Base-by-base conservation (phyloP, 2,329 filamentous ascomycete genomes). In the Fusarium nurragi region DNA sequence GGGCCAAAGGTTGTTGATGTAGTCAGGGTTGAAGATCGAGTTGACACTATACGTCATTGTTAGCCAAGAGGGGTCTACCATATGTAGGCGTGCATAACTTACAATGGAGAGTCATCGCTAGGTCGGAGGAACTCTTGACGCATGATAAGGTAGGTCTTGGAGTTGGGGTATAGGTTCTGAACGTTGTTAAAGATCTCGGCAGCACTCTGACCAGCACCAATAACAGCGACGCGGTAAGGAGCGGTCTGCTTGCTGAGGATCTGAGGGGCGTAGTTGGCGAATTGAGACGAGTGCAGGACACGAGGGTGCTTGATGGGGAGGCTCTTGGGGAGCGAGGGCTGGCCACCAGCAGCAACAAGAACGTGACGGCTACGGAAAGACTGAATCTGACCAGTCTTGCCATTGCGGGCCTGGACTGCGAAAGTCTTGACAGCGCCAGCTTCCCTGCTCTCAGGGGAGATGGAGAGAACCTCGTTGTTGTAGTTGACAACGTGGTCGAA, bases 81-180 rank as follows among this genome's bases (percentile, higher is more conserved):
- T 13, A 26, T 10, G 18, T 8, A 30, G 4, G 13, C 30, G 12
- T 25, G 26, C 4, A 16, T 44, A 30, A 84, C 90, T 81, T 82
- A 94, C 91, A 98, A 98, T 18, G 94, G 95, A 51, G 93, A 97
- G 77, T 98, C 95, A 74, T 99, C 94, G 74, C 93, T 97, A 2
- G 94, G 94, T 70, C 91, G 88, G 60, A 99, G 79, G 54, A 94
- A 93, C 64, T 93, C 87, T 38, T 90, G 89, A 69, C 92, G 89
- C 83, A 97, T 94, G 59, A 97, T 81, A 55, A 99, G 79, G 32
- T 83, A 86, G 0, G 93, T 94, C 70, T 86, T 84, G 25, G 91
- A 88, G 74, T 94, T 93, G 36, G 93, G 93, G 75, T 96, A 97
- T 43, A 92, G 82, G 36, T 82, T 84, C 72, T 94, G 90, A 46